phyloP scores from a whole-genome alignment of 2,329 filamentous ascomycete species.

The Arthroderma sp. region DNA sequence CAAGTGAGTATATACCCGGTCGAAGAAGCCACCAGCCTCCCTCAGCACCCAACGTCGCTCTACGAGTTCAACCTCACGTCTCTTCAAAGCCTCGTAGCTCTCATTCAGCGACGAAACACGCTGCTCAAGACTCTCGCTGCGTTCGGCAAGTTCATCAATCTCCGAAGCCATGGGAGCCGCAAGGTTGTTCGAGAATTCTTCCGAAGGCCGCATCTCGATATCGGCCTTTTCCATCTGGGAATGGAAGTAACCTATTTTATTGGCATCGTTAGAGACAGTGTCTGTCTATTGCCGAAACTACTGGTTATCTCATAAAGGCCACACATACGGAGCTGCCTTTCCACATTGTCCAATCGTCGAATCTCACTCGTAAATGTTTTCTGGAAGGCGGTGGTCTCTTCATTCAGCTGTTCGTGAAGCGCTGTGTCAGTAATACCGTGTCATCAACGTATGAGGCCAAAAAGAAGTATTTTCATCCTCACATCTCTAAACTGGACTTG shows the following conservation, averaged over 20 bases:
- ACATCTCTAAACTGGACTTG: conserved; percentile 97
- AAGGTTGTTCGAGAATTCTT: conserved; percentile 77
- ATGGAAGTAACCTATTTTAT: conserved; percentile 71
- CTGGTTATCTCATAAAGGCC: not conserved
- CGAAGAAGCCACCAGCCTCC: conserved; percentile 95
- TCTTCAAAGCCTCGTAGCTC: conserved; percentile 97
- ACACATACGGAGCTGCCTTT: conserved; percentile 81
- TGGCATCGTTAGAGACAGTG: not conserved
- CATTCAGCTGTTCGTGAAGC: conserved; percentile 58
- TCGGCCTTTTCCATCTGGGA: conserved; percentile 86
- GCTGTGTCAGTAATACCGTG: conserved; percentile 18
- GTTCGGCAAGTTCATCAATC: conserved; percentile 89
- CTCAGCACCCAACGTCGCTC: conserved; percentile 98
- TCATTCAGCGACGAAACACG: conserved; percentile 85
- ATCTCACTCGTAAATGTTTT: conserved; percentile 97
- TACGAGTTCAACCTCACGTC: conserved; percentile 87
- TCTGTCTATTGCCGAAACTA: no score
- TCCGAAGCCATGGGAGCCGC: conserved; percentile 83
- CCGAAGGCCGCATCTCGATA: conserved; percentile 77
- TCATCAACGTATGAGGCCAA: conserved; percentile 2
- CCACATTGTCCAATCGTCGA: conserved; percentile 90
- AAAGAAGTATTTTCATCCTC: conserved; percentile 29
- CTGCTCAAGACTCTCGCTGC: conserved; percentile 84
- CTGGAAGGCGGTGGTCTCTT: conserved; percentile 87
- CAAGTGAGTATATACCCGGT: conserved; percentile 42